Base-by-base conservation (phyloP, 495 filamentous ascomycete species). In the Astrothelium macrocarpum region DNA sequence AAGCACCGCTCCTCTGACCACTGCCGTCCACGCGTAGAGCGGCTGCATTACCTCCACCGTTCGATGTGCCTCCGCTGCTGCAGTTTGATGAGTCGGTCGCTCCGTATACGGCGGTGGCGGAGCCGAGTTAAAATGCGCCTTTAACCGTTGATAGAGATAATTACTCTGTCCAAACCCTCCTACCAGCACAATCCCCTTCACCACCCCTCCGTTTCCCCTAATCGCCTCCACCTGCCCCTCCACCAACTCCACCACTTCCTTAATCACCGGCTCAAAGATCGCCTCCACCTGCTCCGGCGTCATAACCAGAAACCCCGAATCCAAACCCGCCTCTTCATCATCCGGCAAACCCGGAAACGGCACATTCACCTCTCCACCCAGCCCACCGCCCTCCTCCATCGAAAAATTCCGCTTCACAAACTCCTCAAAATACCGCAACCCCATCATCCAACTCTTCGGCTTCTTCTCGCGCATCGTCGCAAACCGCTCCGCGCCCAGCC, bases 1-100 rank as follows among this genome's bases (percentile, higher is more conserved):
- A 58, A 88, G 77, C 36, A 84, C 88, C 11, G 81, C 90, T 26
- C 83, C 85, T 59, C 83, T 78, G 31, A 88, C 87, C 16, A 90
- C 85, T n/a, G 87, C 87, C 10, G 85, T 89, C 85, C 86, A 91
- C 2, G 88, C 86, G 67, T 89, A 85, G 56, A 89, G 76, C 2
- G 86, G 86, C 63, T 87, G 84, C 70, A 88, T 76, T 25, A 88
- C 75, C 45, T 79, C 74, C 12, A 85, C 74, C 0, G 68, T 69
- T 20, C 78, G 72, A 18, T 74, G 71, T 5, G 71, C 69, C 34
- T 73, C 71, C 18, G 75, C 59, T 4, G 74, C 70, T 2, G 77
- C 79, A 62, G 68, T 75, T 5, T 77, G 72, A 66, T 84, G 83
- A 2, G 83, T 86, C 2, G 86, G 84, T n/a, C 78, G 71, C 64